phyloP scores from a whole-genome alignment of 2,329 filamentous ascomycete species.

The Colletotrichum lindemuthianum region DNA sequence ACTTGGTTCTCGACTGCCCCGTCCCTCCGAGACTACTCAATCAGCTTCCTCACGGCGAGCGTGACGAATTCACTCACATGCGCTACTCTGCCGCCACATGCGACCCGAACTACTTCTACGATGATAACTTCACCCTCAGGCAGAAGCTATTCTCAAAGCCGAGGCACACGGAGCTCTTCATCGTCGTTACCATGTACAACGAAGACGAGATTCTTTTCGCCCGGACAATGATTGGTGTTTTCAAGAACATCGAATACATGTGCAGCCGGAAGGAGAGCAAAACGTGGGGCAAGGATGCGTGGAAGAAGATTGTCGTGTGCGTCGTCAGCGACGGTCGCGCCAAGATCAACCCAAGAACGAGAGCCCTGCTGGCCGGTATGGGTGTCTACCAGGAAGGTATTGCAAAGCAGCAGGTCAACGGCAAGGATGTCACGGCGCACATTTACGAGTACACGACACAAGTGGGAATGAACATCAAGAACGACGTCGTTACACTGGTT shows the following conservation, averaged over 20 bases:
- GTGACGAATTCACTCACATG: constrained; percentile 92
- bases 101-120: constrained; percentile 88
- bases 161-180: constrained; percentile 93
- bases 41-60: constrained; percentile 89
- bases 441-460: constrained; percentile 96
- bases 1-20: constrained; percentile 95
- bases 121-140: constrained; percentile 89
- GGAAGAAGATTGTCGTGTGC: constrained; percentile 99
- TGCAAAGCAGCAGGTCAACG: constrained; percentile 97
- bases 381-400: constrained; percentile 99
- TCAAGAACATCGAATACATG: constrained; percentile 99
- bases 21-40: constrained; percentile 89
- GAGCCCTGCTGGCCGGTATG: constrained; percentile 88
- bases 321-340: constrained; percentile 96
- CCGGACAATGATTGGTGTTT: constrained; percentile 93
- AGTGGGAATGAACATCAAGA: constrained; percentile 88
- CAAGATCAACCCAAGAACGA: constrained; percentile 94
- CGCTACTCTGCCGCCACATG: constrained; percentile 95
- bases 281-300: constrained; percentile 97
- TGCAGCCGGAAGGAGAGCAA: constrained; percentile 92
- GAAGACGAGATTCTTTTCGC: constrained; percentile 97
- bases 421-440: constrained; percentile 94
- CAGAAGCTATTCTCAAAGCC: constrained; percentile 93
- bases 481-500: constrained; percentile 85
- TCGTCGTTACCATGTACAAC: constrained; percentile 99